Evolutionary conservation across 2,329 filamentous ascomycete species (phyloP).

Genomic region (Penicillium sp.): DNA sequence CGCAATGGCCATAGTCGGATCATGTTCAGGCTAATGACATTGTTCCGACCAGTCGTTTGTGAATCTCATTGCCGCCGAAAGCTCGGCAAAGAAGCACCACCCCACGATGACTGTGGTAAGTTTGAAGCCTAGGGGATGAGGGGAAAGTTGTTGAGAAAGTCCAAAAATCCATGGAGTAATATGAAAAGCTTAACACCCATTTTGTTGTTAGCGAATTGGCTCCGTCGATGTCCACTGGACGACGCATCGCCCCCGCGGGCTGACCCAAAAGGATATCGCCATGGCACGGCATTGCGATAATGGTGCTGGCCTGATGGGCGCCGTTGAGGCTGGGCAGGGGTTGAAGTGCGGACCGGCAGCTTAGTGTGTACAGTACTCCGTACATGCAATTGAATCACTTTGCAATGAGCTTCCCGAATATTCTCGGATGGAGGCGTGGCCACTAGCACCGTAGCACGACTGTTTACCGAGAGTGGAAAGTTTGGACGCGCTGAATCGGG

Average conservation of each 20-base stretch:
- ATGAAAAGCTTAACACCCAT: not conserved
- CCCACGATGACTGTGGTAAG: conserved; percentile 43
- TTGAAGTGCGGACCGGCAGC: conserved; percentile 30
- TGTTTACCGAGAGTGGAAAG: conserved; percentile 3
- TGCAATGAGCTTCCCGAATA: not conserved
- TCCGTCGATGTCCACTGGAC: conserved; percentile 45
- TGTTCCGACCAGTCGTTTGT: conserved; percentile 35
- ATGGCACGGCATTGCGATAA: conserved; percentile 43
- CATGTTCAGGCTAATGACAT: not conserved
- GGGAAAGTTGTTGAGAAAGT: too few species aligned
- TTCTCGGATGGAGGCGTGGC: not conserved
- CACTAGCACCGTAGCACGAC: not conserved
- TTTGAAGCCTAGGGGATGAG: not conserved
- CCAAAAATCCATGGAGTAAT: too few species aligned
- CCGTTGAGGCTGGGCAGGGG: conserved; percentile 34
- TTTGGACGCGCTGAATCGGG: not conserved
- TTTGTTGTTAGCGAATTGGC: conserved; percentile 33
- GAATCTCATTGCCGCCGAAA: conserved; percentile 41
- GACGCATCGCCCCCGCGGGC: conserved; percentile 43
- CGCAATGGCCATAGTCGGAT: not conserved
- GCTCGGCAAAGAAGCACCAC: conserved; percentile 42
- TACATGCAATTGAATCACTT: not conserved
- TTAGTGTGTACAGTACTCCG: not conserved
- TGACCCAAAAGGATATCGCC: conserved; percentile 39
- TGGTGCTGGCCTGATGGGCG: conserved; percentile 37